phyloP scores from a whole-genome alignment of 2,329 filamentous ascomycete species.

The Fusarium mexicanum region DNA sequence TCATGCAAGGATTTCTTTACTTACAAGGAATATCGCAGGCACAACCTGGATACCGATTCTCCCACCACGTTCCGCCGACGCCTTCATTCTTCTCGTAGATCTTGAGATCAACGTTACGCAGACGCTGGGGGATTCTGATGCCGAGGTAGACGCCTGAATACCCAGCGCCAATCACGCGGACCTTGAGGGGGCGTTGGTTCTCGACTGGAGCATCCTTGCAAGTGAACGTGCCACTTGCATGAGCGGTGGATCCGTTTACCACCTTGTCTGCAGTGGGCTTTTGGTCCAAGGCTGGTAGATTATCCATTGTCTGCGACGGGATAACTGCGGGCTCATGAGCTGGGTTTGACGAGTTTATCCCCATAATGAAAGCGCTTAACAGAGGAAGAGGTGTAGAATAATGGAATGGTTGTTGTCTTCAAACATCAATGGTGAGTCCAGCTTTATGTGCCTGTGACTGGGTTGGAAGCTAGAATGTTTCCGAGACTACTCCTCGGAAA shows the following conservation, averaged over 20 bases:
- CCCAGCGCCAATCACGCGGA: not conserved
- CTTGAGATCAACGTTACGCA: not conserved
- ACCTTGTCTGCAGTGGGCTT: not conserved
- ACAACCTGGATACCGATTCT: not conserved
- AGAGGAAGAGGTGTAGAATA: not conserved
- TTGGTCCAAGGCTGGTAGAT: not conserved
- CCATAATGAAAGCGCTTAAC: not conserved
- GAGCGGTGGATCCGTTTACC: not conserved
- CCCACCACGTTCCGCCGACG: not conserved
- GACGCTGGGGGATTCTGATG: not conserved
- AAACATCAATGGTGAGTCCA: fast-evolving
- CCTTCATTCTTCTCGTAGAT: not conserved
- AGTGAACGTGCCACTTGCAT: not conserved
- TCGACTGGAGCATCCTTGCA: not conserved
- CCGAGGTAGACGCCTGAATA: not conserved
- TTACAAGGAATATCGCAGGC: not conserved
- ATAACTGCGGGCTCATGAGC: not conserved
- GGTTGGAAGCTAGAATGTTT: not conserved
- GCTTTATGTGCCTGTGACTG: not conserved
- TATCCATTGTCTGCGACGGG: fast-evolving
- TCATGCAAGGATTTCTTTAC: too few relatives aligned
- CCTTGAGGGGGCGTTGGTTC: not conserved
- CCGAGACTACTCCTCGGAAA: not conserved
- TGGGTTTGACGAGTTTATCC: not conserved
- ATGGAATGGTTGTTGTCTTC: fast-evolving